Percentiles rank a stretch among this genome's conserved stretches.
These are phyloP conservation scores for Trypanosoma scelopori DNA, from an alignment of 208 protist genomes.

Conservation along the genomic window DNA sequence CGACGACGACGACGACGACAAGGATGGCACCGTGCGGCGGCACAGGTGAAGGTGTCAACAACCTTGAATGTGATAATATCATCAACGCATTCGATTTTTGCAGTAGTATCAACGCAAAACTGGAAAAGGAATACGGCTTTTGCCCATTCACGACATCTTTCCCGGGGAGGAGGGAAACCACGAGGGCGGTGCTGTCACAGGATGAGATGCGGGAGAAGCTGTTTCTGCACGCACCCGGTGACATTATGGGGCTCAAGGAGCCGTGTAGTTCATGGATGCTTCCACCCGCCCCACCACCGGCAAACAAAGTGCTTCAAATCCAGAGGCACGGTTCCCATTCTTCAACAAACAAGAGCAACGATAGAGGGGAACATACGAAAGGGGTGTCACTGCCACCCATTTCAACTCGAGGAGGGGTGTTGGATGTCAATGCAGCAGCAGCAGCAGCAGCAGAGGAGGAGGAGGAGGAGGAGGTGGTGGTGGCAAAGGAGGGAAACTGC, in stretches of 20 bases:
- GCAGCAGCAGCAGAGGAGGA: too few relatives aligned
- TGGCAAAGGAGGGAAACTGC: too few relatives aligned
- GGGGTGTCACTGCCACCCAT: too few relatives aligned
- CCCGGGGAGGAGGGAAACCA: slow-evolving; percentile 16
- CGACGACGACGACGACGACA: not conserved
- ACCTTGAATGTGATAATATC: slow-evolving; percentile 36
- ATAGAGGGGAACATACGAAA: not conserved
- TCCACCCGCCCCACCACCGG: not conserved
- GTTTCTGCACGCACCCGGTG: slow-evolving; percentile 40
- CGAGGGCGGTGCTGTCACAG: slow-evolving; percentile 23
- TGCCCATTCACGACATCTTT: slow-evolving; percentile 33
- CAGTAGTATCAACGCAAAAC: slow-evolving; percentile 63
- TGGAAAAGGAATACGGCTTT: slow-evolving; percentile 80
- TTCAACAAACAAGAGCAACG: not conserved
- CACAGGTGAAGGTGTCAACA: not conserved
- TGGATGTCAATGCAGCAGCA: too few relatives aligned
- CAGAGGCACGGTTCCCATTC: not conserved
- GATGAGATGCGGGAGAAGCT: slow-evolving; percentile 27
- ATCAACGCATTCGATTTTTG: slow-evolving; percentile 80
- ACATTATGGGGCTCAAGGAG: slow-evolving; percentile 4
- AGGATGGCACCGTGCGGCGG: not conserved
- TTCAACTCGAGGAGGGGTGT: too few relatives aligned
- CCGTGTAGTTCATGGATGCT: not conserved
- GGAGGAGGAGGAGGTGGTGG: too few relatives aligned
- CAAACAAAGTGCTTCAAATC: not conserved